A percentile compares a stretch with the other conserved stretches of the same genome.
These are phyloP conservation scores for Zhuliangozyma parablackwelliae DNA, from an alignment of 1,139 yeast species.

Conservation along the genomic window DNA sequence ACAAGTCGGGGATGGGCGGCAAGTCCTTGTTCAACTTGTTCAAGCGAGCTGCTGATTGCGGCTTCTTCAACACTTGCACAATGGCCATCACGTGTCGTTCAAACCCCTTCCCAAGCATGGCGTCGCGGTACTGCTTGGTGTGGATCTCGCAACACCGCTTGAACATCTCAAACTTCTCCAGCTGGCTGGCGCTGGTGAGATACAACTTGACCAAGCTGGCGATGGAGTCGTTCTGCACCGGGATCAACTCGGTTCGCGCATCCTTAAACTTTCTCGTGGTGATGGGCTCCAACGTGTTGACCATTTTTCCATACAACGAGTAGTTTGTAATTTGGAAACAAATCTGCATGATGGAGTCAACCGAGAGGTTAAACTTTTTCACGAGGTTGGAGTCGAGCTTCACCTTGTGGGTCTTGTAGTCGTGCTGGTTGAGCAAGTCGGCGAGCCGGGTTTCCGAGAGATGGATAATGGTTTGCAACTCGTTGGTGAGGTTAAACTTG, in stretches of 20 bases:
- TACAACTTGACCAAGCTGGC: conserved; percentile 56
- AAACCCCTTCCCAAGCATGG: conserved; percentile 62
- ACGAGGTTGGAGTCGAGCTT: conserved; percentile 45
- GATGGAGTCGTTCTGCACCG: conserved; percentile 55
- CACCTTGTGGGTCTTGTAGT: conserved; percentile 42
- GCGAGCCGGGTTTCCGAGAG: conserved; percentile 73
- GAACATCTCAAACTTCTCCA: conserved; percentile 49
- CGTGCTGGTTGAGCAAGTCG: conserved; percentile 70
- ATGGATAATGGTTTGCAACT: conserved; percentile 48
- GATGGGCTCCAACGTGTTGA: conserved; percentile 67
- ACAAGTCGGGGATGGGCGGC: conserved; percentile 21
- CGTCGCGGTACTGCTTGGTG: conserved; percentile 41
- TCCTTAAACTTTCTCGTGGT: conserved; percentile 65
- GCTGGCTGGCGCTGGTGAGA: conserved; percentile 47
- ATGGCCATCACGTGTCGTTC: conserved; percentile 69
- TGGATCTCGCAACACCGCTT: conserved; percentile 52
- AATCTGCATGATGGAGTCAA: conserved; percentile 66
- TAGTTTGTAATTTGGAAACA: conserved; percentile 68
- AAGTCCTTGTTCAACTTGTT: conserved; percentile 37
- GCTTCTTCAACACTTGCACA: conserved; percentile 38
- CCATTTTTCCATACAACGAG: conserved; percentile 66
- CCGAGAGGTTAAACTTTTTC: conserved; percentile 48
- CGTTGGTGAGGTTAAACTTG: conserved; percentile 47
- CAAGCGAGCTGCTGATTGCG: conserved; percentile 31
- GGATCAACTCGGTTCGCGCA: conserved; percentile 64